Evolutionary conservation across 75 land plant species (phyloP).

Genomic region (Larix kaempferi): DNA sequence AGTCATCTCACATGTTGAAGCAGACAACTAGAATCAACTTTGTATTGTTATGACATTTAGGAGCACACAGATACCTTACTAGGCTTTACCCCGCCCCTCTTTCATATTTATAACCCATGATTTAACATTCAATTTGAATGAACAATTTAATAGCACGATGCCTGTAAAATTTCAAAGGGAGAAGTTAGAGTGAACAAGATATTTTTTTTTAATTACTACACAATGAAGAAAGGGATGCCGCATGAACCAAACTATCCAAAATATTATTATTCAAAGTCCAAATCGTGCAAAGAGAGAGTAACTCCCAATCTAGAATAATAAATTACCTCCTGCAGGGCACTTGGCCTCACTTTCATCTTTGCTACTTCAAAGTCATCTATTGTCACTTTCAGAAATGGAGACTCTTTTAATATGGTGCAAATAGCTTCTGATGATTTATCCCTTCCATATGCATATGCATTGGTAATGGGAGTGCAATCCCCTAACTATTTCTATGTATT

Average conservation of each 20-base stretch:
- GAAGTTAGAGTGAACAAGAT: not conserved
- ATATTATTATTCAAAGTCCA: not conserved
- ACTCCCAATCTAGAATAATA: not conserved
- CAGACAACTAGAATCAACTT: too few species aligned
- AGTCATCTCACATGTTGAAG: not conserved
- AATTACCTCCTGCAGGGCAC: conserved; percentile 95
- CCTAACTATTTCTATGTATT: not conserved
- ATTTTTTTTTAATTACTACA: not conserved
- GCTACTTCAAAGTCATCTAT: conserved; percentile 91
- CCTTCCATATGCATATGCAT: not conserved
- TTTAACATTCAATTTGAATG: not conserved
- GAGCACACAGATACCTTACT: not conserved
- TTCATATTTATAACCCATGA: not conserved
- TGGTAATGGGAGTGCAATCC: not conserved
- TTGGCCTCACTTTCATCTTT: conserved; percentile 78
- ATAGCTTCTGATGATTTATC: not conserved
- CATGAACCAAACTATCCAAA: not conserved
- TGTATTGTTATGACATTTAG: too few species aligned
- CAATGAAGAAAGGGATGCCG: not conserved
- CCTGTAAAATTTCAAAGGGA: too few species aligned
- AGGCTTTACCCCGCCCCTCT: not conserved
- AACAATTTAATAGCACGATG: too few species aligned
- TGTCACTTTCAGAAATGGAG: conserved; percentile 25
- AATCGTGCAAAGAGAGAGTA: not conserved
- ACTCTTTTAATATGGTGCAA: not conserved